Evolutionary conservation across 2,329 filamentous ascomycete species (phyloP).

Genomic region (Catunica adiposa): DNA sequence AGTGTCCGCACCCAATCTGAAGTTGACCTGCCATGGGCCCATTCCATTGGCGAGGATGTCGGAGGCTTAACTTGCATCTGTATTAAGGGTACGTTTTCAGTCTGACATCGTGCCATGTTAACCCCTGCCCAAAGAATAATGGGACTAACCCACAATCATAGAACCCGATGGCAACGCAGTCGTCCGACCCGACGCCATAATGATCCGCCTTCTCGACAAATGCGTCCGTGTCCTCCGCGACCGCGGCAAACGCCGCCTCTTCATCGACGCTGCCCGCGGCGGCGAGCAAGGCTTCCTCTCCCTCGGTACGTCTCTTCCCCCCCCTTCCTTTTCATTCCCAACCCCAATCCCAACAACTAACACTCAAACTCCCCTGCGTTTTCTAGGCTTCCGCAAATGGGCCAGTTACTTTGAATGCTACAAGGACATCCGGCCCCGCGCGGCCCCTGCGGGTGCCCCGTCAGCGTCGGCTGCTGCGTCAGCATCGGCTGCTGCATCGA

Average conservation of each 20-base stretch:
- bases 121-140: too few species aligned
- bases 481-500: not conserved
- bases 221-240: constrained; percentile 32
- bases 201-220: constrained; percentile 36
- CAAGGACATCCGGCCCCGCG: constrained; percentile 22
- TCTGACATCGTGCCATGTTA: not conserved
- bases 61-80: constrained; percentile 46
- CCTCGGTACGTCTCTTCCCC: constrained; percentile 28
- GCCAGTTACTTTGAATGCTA: constrained; percentile 40
- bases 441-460: not conserved
- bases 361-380: too few species aligned
- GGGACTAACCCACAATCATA: constrained; percentile 16
- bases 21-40: constrained; percentile 39
- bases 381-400: constrained; percentile 40
- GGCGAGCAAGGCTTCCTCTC: constrained; percentile 33
- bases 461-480: not conserved
- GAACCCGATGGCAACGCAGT: constrained; percentile 28
- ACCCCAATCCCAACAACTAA: constrained; percentile 1
- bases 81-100: constrained; percentile 31
- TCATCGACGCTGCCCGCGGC: constrained; percentile 37
- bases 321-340: too few species aligned
- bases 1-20: constrained; percentile 29
- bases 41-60: constrained; percentile 31
- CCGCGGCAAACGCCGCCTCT: constrained; percentile 36
- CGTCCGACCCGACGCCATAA: constrained; percentile 31